Percentiles rank a stretch among this genome's conserved stretches.
These are phyloP conservation scores for Eucalyptus cloeziana DNA, from an alignment of 345 rosid genomes.

Conservation along the genomic window DNA sequence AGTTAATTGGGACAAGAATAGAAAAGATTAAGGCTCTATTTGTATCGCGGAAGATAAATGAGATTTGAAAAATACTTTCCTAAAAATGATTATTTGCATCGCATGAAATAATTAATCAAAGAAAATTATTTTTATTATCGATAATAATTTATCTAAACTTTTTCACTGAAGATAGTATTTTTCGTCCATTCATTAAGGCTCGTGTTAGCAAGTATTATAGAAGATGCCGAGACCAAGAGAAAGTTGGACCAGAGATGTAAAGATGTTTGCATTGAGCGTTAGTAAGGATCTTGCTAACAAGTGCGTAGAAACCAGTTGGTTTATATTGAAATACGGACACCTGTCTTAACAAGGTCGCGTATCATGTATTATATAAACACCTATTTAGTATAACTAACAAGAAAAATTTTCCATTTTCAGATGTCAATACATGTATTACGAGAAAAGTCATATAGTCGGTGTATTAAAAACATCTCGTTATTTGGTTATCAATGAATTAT, in stretches of 20 bases:
- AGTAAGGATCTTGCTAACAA: neutral
- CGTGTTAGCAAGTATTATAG: neutral
- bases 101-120: no score
- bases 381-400: neutral
- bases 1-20: neutral
- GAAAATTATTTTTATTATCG: no score
- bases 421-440: neutral
- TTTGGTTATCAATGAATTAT: neutral
- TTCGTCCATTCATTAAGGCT: neutral
- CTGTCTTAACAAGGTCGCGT: neutral
- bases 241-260: no score
- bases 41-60: accelerated
- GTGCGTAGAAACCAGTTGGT: neutral
- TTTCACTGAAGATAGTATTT: no score
- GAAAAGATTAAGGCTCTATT: accelerated
- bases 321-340: neutral
- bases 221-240: neutral
- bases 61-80: accelerated
- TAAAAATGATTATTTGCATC: no score
- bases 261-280: neutral
- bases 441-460: neutral
- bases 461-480: neutral
- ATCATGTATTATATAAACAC: neutral
- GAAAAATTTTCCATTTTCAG: neutral
- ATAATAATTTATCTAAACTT: no score